Percentiles rank a stretch among this genome's conserved stretches.
phyloP scores from a whole-genome alignment of 164 flowering plant species.

The Tinospora cordifolia region DNA sequence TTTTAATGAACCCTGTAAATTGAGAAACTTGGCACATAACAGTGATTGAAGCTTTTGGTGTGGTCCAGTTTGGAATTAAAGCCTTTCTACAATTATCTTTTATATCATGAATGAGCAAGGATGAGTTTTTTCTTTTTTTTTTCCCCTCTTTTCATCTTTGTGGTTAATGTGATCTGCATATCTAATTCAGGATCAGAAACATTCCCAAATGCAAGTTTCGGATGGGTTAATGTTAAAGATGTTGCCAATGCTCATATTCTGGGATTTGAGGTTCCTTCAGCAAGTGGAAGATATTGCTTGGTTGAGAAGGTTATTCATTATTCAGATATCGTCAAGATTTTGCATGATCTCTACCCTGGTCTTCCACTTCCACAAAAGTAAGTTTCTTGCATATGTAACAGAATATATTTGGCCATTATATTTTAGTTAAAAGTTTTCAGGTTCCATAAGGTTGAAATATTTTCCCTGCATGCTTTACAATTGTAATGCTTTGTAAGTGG shows the following conservation, averaged over 20 bases:
- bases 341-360: conserved; percentile 38
- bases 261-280: conserved; percentile 56
- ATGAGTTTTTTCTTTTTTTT: neutral
- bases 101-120: neutral
- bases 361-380: conserved; percentile 41
- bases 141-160: neutral
- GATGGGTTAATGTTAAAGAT: conserved; percentile 55
- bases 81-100: no score
- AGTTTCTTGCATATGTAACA: conserved; percentile 11
- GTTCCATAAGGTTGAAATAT: neutral
- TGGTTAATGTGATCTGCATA: neutral
- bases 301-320: conserved; percentile 8
- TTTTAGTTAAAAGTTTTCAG: no score
- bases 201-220: conserved; percentile 27
- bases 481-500: no score
- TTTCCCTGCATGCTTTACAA: no score
- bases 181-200: conserved; percentile 30
- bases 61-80: no score
- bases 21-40: no score
- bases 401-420: no score
- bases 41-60: no score
- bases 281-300: conserved; percentile 49
- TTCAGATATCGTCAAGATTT: conserved; percentile 33
- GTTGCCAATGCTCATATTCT: conserved; percentile 55
- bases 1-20: no score